phyloP scores from a whole-genome alignment of 257 asterid species.

The Prunella vulgaris region DNA sequence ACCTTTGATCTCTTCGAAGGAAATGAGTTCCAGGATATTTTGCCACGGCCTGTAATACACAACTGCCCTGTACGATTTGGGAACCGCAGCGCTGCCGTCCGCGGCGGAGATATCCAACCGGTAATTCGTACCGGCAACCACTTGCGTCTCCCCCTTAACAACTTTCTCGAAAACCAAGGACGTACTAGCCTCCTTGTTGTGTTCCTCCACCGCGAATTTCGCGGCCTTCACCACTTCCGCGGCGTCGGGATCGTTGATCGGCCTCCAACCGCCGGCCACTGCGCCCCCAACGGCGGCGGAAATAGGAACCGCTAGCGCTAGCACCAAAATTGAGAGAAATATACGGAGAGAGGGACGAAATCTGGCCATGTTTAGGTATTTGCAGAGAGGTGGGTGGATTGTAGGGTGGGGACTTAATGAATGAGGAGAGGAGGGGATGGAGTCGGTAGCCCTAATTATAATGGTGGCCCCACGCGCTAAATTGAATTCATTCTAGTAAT shows the following conservation, averaged over 20 bases:
- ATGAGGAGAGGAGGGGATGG: too few species aligned
- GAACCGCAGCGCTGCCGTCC: conserved; percentile 18
- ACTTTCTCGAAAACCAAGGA: conserved; percentile 25
- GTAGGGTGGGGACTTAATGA: too few species aligned
- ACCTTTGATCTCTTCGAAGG: conserved; percentile 22
- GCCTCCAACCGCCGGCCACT: conserved; percentile 24
- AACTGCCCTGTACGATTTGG: conserved; percentile 27
- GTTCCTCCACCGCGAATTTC: conserved; percentile 35
- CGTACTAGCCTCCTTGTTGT: conserved; percentile 26
- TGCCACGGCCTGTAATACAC: conserved; percentile 31
- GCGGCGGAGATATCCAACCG: conserved; percentile 27
- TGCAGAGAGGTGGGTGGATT: neutral
- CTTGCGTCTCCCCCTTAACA: conserved; percentile 30
- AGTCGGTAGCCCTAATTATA: neutral
- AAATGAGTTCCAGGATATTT: conserved; percentile 26
- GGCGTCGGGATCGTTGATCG: conserved; percentile 24
- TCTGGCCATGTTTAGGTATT: conserved; percentile 1
- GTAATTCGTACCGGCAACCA: conserved; percentile 40
- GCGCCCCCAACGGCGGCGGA: neutral
- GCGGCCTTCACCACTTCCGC: conserved; percentile 27
- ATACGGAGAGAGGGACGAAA: neutral
- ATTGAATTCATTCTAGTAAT: neutral
- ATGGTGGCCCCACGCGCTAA: neutral
- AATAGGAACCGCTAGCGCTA: neutral
- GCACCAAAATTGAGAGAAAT: conserved; percentile 9